phyloP scores from a whole-genome alignment of 306 rosid species.

The Senna siamea region DNA sequence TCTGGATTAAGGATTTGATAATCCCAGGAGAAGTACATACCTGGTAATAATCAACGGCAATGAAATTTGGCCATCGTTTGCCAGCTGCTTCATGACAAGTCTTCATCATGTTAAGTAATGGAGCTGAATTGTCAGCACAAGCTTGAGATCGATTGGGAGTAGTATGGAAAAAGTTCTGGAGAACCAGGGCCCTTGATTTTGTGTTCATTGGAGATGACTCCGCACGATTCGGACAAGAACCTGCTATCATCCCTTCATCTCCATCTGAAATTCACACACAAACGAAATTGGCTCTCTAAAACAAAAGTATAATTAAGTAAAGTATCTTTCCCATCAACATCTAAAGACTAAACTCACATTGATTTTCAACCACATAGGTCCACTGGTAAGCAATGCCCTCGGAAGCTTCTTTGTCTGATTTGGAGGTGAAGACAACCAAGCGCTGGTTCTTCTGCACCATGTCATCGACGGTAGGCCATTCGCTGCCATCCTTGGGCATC shows the following conservation, averaged over 20 bases:
- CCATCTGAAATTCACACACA: conserved; percentile 69
- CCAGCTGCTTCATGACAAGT: conserved; percentile 73
- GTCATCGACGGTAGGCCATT: conserved; percentile 91
- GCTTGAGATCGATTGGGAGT: conserved; percentile 62
- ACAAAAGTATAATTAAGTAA: background rate
- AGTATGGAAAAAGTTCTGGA: conserved; percentile 66
- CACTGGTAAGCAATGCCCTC: conserved; percentile 88
- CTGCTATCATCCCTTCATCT: conserved; percentile 68
- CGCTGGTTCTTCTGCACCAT: conserved; percentile 83
- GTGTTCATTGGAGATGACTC: conserved; percentile 79
- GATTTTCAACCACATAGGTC: conserved; percentile 86
- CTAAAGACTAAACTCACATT: conserved; percentile 59
- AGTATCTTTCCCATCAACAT: conserved; percentile 2
- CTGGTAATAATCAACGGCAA: conserved; percentile 91
- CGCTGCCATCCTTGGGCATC: conserved; percentile 73
- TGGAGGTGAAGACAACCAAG: conserved; percentile 82
- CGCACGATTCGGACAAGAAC: conserved; percentile 72
- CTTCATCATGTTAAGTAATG: conserved; percentile 55
- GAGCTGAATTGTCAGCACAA: conserved; percentile 80
- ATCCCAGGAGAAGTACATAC: conserved; percentile 35
- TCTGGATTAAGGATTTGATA: background rate
- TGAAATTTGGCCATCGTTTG: conserved; percentile 89
- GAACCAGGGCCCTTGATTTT: conserved; percentile 61
- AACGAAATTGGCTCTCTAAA: conserved; percentile 7
- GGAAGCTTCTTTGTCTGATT: conserved; percentile 67